Evolutionary conservation across 2,329 filamentous ascomycete species (phyloP).

Genomic region (Verticillium isaacii): DNA sequence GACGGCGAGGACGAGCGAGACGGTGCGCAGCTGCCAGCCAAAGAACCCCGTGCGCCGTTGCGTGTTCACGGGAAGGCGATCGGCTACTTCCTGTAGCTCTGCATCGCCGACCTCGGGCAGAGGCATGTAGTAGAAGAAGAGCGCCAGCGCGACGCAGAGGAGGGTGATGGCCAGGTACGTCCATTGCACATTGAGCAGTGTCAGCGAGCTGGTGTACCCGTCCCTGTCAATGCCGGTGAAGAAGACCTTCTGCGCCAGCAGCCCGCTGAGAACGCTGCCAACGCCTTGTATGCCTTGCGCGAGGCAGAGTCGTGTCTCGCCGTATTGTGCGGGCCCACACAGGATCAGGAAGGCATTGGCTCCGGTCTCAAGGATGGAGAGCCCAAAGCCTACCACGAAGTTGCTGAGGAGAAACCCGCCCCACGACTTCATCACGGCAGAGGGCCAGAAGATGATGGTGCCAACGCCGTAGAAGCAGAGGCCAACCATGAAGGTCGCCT

Average conservation of each 20-base stretch:
- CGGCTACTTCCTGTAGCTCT: conserved; percentile 46
- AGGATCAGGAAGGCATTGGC: conserved; percentile 71
- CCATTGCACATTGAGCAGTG: conserved; percentile 74
- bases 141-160: conserved; percentile 65
- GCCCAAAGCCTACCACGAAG: conserved; percentile 72
- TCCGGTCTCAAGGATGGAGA: conserved; percentile 73
- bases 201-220: conserved; percentile 27
- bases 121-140: conserved; percentile 66
- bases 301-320: conserved; percentile 69
- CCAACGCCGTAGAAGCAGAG: conserved; percentile 70
- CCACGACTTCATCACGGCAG: conserved; percentile 68
- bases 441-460: conserved; percentile 85
- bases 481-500: conserved; percentile 74
- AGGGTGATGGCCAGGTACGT: conserved; percentile 77
- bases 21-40: conserved; percentile 49
- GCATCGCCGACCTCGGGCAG: conserved; percentile 55
- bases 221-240: conserved; percentile 53
- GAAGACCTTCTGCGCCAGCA: conserved; percentile 70
- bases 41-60: conserved; percentile 38
- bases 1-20: conserved; percentile 64
- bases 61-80: conserved; percentile 43
- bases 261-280: conserved; percentile 65
- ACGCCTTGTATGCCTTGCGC: conserved; percentile 75
- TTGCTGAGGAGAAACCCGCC: conserved; percentile 71
- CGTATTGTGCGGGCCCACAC: conserved; percentile 68